phyloP scores from a whole-genome alignment of 78 protist genomes.

The Dictyostelium brefeldianum region DNA sequence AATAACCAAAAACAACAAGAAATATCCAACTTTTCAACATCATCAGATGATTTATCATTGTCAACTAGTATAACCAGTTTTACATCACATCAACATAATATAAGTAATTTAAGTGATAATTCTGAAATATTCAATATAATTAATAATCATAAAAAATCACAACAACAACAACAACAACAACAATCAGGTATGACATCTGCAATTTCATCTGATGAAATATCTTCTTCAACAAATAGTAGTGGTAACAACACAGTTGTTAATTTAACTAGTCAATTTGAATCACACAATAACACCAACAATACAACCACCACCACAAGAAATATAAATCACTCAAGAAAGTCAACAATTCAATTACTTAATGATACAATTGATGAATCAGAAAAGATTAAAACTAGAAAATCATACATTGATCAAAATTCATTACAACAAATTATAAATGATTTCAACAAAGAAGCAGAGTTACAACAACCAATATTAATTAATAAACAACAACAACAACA shows the following conservation, averaged over 20 bases:
- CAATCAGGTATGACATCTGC: neutral
- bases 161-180: neutral
- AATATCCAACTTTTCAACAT: neutral
- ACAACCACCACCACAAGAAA: neutral
- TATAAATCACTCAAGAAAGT: neutral
- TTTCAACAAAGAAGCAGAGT: neutral
- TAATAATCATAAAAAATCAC: neutral
- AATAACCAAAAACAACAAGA: neutral
- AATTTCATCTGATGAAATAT: neutral
- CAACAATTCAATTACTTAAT: conserved; percentile 32
- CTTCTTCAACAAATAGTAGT: neutral
- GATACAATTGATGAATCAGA: conserved; percentile 64
- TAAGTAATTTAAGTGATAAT: conserved; percentile 3
- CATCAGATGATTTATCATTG: neutral
- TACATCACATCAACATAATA: neutral
- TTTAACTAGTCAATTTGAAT: neutral
- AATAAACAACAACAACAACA: neutral
- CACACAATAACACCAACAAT: neutral
- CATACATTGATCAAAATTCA: neutral
- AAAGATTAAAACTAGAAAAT: conserved; percentile 43
- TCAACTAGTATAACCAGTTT: too few species aligned
- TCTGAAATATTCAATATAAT: neutral
- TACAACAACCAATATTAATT: neutral
- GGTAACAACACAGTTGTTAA: neutral
- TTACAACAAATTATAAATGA: neutral